Evolutionary conservation across 2,329 filamentous ascomycete species (phyloP).

Genomic region (Penicillium sclerotiorum): DNA sequence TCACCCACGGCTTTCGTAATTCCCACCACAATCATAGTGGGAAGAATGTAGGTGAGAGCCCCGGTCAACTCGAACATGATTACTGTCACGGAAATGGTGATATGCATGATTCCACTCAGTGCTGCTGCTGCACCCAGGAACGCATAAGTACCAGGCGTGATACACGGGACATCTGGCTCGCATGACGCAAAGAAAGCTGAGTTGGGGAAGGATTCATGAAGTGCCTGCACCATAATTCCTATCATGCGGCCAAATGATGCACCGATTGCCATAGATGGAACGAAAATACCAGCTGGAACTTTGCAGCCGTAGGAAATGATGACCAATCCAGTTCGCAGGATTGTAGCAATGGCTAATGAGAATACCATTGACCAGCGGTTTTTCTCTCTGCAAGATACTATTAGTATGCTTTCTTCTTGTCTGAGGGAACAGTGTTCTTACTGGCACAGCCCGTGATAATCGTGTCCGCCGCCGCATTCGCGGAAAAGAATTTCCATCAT

Average conservation of each 20-base stretch:
- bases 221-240: constrained; percentile 89
- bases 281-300: constrained; percentile 95
- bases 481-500: constrained; percentile 98
- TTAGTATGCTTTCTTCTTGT: constrained; percentile 10
- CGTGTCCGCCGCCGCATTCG: constrained; percentile 86
- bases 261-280: constrained; percentile 96
- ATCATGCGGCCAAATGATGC: constrained; percentile 91
- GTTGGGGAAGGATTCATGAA: constrained; percentile 80
- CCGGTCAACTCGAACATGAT: constrained; percentile 99
- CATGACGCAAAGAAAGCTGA: constrained; percentile 87
- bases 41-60: constrained; percentile 94
- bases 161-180: constrained; percentile 88
- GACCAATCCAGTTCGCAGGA: constrained; percentile 79
- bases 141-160: constrained; percentile 95
- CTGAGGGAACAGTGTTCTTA: constrained; percentile 31
- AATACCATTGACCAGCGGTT: constrained; percentile 77
- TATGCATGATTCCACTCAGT: constrained; percentile 95
- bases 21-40: constrained; percentile 98
- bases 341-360: constrained; percentile 76
- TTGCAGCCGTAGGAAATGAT: constrained; percentile 98
- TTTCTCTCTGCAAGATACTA: constrained; percentile 48
- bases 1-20: constrained; percentile 93
- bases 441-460: constrained; percentile 89
- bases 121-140: constrained; percentile 91
- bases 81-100: constrained; percentile 93